Evolutionary conservation across 1,139 yeast species (phyloP).

Genomic region (Wickerhamomyces sp.): DNA sequence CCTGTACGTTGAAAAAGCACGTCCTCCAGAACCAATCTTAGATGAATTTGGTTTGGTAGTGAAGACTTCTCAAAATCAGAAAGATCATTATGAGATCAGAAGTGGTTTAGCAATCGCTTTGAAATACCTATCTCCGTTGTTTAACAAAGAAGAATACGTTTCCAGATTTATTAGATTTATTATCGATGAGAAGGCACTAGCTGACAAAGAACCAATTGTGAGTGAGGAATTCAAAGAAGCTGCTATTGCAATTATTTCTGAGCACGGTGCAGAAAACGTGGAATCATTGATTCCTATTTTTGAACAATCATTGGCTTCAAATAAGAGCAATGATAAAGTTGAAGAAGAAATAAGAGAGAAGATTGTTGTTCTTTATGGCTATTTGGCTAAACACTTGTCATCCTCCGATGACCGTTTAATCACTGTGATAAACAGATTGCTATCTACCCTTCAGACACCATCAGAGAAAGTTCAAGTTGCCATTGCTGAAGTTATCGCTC

Average conservation of each 20-base stretch:
- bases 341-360: slow-evolving; percentile 73
- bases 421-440: slow-evolving; percentile 61
- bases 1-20: slow-evolving; percentile 53
- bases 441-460: slow-evolving; percentile 78
- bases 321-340: slow-evolving; percentile 40
- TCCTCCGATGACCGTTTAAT: slow-evolving; percentile 59
- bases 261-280: slow-evolving; percentile 59
- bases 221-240: slow-evolving; percentile 85
- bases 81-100: slow-evolving; percentile 81
- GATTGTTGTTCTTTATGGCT: slow-evolving; percentile 82
- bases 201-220: slow-evolving; percentile 69
- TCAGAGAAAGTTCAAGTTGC: slow-evolving; percentile 88
- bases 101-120: slow-evolving; percentile 75
- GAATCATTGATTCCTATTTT: slow-evolving; percentile 75
- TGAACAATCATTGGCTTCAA: slow-evolving; percentile 47
- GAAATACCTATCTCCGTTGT: slow-evolving; percentile 50
- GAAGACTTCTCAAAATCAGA: slow-evolving; percentile 53
- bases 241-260: slow-evolving; percentile 67
- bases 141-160: slow-evolving; percentile 36
- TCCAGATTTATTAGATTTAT: slow-evolving; percentile 53
- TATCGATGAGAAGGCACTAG: slow-evolving; percentile 58
- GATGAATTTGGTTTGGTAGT: slow-evolving; percentile 80
- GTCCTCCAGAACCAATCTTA: slow-evolving; percentile 71
- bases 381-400: slow-evolving; percentile 76
- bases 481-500: slow-evolving; percentile 79